Percentiles rank a stretch among this genome's conserved stretches.
phyloP scores from a whole-genome alignment of 768 basidiomycete species.

The Lentinula aciculospora region DNA sequence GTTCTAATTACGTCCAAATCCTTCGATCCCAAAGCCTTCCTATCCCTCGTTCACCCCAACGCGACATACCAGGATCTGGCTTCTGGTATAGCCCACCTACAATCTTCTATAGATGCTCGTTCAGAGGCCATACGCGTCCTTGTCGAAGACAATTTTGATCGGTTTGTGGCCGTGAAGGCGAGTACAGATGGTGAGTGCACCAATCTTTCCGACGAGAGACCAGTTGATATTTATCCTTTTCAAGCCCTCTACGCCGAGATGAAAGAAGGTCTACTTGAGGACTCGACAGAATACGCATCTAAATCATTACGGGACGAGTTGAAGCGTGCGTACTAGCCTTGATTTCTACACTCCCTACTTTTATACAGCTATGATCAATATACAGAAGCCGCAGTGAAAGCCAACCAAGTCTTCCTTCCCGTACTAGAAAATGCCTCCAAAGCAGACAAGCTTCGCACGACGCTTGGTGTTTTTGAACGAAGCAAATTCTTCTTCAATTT shows the following conservation, averaged over 20 bases:
- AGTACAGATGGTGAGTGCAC: slow-evolving; percentile 77
- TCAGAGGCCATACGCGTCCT: slow-evolving; percentile 93
- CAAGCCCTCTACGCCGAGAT: slow-evolving; percentile 87
- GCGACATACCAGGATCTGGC: slow-evolving; percentile 92
- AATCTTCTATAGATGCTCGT: slow-evolving; percentile 78
- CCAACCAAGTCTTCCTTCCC: slow-evolving; percentile 93
- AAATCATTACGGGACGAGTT: slow-evolving; percentile 77
- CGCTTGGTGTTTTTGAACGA: slow-evolving; percentile 91
- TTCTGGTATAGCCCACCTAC: slow-evolving; percentile 67
- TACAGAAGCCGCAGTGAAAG: slow-evolving; percentile 90
- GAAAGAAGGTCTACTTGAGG: slow-evolving; percentile 80
- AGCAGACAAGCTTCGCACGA: slow-evolving; percentile 86
- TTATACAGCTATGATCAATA: neutral
- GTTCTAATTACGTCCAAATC: slow-evolving; percentile 87
- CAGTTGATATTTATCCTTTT: slow-evolving; percentile 6
- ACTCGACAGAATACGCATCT: slow-evolving; percentile 76
- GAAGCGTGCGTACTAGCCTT: slow-evolving; percentile 53
- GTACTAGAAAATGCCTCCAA: slow-evolving; percentile 94
- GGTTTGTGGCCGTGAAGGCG: slow-evolving; percentile 95
- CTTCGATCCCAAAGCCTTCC: slow-evolving; percentile 92
- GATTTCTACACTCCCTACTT: neutral
- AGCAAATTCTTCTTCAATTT: slow-evolving; percentile 99
- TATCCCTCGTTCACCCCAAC: slow-evolving; percentile 88
- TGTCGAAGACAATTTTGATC: slow-evolving; percentile 97
- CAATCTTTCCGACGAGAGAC: neutral